Evolutionary conservation across 805 yeast genomes (phyloP), one percentile per base, ranked within the genome.

Genomic region (Phaffomyces antillensis): DNA sequence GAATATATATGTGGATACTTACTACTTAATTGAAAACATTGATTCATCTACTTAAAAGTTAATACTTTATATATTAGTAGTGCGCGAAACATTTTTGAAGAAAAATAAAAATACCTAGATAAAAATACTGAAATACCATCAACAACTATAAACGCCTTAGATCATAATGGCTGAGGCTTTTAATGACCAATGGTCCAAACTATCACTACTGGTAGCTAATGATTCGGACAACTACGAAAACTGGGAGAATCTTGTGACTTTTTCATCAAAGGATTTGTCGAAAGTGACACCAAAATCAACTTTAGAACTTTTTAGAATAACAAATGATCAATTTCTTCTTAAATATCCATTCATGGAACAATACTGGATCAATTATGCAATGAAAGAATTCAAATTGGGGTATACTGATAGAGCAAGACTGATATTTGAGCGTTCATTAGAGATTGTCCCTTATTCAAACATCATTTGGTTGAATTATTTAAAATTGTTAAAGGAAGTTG

Each of bases 341-440:
- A 66, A 68, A 39, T 79, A 61, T 52, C 86, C 86, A 0, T 56
- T 63, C 6, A 59, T 73, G 28, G 77, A 72, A 49, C 75, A 73
- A 38, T 76, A 76, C 52, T 81, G 86, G 86, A 61, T 76, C n/a
- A 65, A 71, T 34, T 77, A 64, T 55, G 82, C 83, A 0, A 54
- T 60, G 4, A 63, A 72, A 68, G 73, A 71, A 50, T 73, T 68
- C 50, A 62, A 59, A 30, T 55, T 76, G 28, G 79, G 78, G 1
- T 54, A 66, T 40, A 66, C 76, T 1, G 61, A 60, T 0, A 45
- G 48, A 3, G 70, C 77, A 2, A 58, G 59, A 2, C 48, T 45
- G 2, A 58, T 76, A 2, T 78, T 64, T 50, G 48, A 61, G 28
- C 50, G 62, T n/a, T 71, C 73, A 1, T 55, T 81, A 31, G 46